Evolutionary conservation across 768 basidiomycete genomes (phyloP), one percentile per base, ranked within the genome.

Genomic region (Auricularia cornea): DNA sequence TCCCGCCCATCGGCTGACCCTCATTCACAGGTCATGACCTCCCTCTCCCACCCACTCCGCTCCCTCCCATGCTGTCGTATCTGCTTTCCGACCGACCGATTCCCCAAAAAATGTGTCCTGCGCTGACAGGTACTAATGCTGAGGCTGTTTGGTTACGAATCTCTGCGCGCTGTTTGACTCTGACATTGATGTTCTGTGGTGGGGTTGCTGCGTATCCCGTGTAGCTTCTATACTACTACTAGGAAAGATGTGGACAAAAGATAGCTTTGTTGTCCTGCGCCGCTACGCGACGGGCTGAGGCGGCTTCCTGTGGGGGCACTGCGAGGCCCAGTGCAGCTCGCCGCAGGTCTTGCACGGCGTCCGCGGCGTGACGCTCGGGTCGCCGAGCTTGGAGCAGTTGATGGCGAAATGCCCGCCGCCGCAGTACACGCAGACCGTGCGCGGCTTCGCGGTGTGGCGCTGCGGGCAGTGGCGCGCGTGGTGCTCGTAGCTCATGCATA

Each of bases 21-120:
- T 63, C 44, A 78, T 79, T 81, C 81, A 83, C 84, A 89, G 87
- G 87, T 87, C 86, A 73, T 89, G 77, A 89, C 16, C 44, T 1
- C 10, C 44, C 23, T 18, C 20, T 23, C 23, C 44, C 44, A 18
- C 23, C 44, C 38, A n/a, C n/a, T 8, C 35, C 35, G 35, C 35
- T 38, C 35, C 10, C 35, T 38, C 35, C 16, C n/a, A n/a, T 38
- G 35, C 35, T 38, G 35, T 38, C 35, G 35, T 38, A 38, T 38
- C 16, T 38, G 35, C 35, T 38, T 38, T 38, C 35, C 3, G 8
- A 8, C 16, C 35, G 16, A n/a, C n/a, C 35, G 35, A 38, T 38
- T 14, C 8, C 35, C 35, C 35, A 38, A 38, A 38, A 38, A 38
- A 38, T 10, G 2, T 38, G 35, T 38, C 10, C 35, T 14, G 35